These are phyloP conservation scores for Aspergillus glaucus DNA, from an alignment of 2,329 filamentous ascomycete genomes.

Conservation along the genomic window DNA sequence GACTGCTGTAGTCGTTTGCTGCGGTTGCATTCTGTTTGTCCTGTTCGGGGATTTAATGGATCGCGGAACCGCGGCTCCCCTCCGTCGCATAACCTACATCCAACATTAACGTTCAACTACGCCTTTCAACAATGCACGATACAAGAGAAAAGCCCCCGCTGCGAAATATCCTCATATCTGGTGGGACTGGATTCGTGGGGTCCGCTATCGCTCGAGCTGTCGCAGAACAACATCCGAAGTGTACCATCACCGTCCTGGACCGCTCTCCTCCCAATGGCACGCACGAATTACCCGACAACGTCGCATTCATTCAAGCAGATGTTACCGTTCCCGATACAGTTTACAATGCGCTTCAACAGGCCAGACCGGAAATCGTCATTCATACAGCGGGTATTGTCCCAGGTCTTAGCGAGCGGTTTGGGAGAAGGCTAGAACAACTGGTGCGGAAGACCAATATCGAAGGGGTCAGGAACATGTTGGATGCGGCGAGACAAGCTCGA, in stretches of 20 bases:
- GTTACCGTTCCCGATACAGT: slow-evolving; percentile 26
- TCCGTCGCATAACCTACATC: neutral
- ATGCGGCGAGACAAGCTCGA: slow-evolving; percentile 38
- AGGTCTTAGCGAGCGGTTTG: slow-evolving; percentile 30
- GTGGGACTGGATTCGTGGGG: slow-evolving; percentile 36
- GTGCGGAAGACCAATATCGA: slow-evolving; percentile 49
- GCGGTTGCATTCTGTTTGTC: too few relatives aligned
- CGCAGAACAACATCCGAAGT: slow-evolving; percentile 30
- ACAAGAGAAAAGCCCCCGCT: slow-evolving; percentile 3
- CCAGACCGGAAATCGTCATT: slow-evolving; percentile 45
- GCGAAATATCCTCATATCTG: slow-evolving; percentile 30
- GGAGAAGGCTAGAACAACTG: slow-evolving; percentile 27
- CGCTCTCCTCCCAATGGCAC: slow-evolving; percentile 22
- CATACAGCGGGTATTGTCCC: slow-evolving; percentile 50
- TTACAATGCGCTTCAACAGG: slow-evolving; percentile 30
- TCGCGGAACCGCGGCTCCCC: too few relatives aligned
- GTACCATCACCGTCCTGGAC: slow-evolving; percentile 33
- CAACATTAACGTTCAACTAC: neutral
- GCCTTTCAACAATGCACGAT: slow-evolving; percentile 5
- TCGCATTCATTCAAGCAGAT: slow-evolving; percentile 27
- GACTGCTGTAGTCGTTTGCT: neutral
- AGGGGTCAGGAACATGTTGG: slow-evolving; percentile 49
- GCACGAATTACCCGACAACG: slow-evolving; percentile 19
- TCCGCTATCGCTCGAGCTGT: slow-evolving; percentile 33
- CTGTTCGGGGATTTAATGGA: too few relatives aligned